These are phyloP conservation scores for Fonsecaea pedrosoi DNA, from an alignment of 2,329 filamentous ascomycete genomes.

Conservation along the genomic window DNA sequence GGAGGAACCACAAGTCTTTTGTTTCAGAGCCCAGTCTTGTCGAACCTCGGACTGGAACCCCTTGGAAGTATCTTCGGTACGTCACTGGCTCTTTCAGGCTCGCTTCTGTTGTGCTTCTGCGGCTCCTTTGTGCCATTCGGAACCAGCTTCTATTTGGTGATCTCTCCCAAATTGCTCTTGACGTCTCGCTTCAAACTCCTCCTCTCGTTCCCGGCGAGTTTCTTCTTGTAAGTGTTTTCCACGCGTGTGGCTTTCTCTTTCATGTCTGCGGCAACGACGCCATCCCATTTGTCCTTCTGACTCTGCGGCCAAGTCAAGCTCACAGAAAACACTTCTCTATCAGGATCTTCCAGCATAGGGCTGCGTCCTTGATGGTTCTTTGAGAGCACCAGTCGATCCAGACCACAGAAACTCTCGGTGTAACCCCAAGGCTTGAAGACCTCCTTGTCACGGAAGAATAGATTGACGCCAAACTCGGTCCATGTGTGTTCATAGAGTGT, in stretches of 20 bases:
- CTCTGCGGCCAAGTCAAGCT: slow-evolving; percentile 40
- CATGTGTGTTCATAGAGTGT: slow-evolving; percentile 38
- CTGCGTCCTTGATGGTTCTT: slow-evolving; percentile 35
- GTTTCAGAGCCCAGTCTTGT: slow-evolving; percentile 7
- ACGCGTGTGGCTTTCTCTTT: slow-evolving; percentile 25
- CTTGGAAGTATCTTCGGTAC: slow-evolving; percentile 22
- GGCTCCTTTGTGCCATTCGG: slow-evolving; percentile 20
- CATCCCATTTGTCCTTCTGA: slow-evolving; percentile 38
- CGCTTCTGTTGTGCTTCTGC: slow-evolving; percentile 21
- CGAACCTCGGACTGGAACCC: slow-evolving; percentile 29
- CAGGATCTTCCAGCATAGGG: slow-evolving; percentile 40
- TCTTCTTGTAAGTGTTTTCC: slow-evolving; percentile 25
- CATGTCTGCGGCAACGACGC: slow-evolving; percentile 15
- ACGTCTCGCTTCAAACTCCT: slow-evolving; percentile 20
- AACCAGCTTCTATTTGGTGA: slow-evolving; percentile 29
- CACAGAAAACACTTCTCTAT: slow-evolving; percentile 40
- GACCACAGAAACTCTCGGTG: slow-evolving; percentile 40
- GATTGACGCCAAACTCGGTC: slow-evolving; percentile 38
- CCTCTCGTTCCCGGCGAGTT: slow-evolving; percentile 18
- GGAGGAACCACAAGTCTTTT: background rate
- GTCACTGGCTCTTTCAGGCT: slow-evolving; percentile 12
- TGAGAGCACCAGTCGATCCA: slow-evolving; percentile 38
- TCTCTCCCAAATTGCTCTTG: slow-evolving; percentile 26
- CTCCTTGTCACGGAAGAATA: slow-evolving; percentile 32
- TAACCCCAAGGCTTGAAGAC: slow-evolving; percentile 38